Conservation (phyloP, 129 eudicot species). For the Pulicaria dysenterica region DNA sequence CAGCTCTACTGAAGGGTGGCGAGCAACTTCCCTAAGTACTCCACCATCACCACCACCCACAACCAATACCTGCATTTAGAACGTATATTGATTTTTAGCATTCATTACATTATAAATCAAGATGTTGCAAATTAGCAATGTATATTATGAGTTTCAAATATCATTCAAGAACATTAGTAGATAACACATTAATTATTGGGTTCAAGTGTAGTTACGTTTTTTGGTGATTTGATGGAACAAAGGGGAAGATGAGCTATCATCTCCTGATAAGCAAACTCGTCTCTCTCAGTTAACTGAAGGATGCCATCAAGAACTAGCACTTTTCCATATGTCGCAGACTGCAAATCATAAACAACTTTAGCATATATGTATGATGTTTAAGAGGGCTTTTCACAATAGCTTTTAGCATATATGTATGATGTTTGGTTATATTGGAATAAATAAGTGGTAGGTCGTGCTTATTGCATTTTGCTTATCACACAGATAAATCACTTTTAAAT, state of each 20-base stretch:
- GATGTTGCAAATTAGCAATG: not conserved
- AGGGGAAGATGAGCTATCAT: slow-evolving; percentile 98
- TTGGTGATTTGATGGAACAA: slow-evolving; percentile 83
- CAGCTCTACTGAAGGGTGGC: slow-evolving; percentile 78
- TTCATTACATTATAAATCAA: not conserved
- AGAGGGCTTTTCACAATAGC: not conserved
- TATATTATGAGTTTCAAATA: not conserved
- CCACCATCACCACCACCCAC: slow-evolving; percentile 99
- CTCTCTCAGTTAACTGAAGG: slow-evolving; percentile 91
- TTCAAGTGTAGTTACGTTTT: slow-evolving; percentile 53
- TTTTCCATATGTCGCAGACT: slow-evolving; percentile 84
- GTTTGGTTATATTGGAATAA: too few species aligned
- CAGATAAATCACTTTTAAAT: too few species aligned
- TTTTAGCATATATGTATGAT: not conserved
- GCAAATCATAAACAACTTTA: slow-evolving; percentile 27
- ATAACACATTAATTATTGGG: not conserved
- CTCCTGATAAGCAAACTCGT: slow-evolving; percentile 97
- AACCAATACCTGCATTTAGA: slow-evolving; percentile 70
- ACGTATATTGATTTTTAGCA: slow-evolving; percentile 5
- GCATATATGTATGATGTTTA: slow-evolving; percentile 2
- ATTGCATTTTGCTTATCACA: too few species aligned
- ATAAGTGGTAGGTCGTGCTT: too few species aligned
- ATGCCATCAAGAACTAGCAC: slow-evolving; percentile 97
- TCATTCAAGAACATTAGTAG: slow-evolving; percentile 2
- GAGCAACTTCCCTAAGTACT: slow-evolving; percentile 86